Evolutionary conservation across 352 stramenopile genomes (phyloP), one percentile per base, ranked within the genome.

Genomic region (Globisporangium nagaii): DNA sequence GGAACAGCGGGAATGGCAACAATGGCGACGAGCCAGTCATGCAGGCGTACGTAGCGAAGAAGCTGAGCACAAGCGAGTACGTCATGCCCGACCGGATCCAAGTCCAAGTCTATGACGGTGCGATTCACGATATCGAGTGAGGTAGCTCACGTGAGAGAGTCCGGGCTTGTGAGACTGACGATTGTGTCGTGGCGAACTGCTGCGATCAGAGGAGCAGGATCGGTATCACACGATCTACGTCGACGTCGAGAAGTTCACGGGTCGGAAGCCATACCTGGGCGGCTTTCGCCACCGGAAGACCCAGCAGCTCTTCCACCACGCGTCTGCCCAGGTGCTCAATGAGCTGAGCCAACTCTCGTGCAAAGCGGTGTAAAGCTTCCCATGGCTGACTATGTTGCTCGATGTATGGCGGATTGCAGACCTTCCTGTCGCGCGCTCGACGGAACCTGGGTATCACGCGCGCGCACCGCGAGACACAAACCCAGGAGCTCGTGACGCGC

Each of bases 231-330:
- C 62, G 30, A 78, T 96, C 45, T 44, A 67, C 2, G 81, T 97
- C 9, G 70, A 81, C 15, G 75, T 96, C 25, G 70, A 81, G 12
- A 93, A 93, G 59, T 92, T 90, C 37, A 63, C 57, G 4, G 78
- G 70, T 10, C 65, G 65, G 7, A 98, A 98, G 58, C 61, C 73
- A 31, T 98, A 92, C 58, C 45, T 97, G 9, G 93, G 93, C 12
- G 93, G 93, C 10, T 97, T 92, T 56, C 68, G 77, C 31, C 73
- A 97, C 65, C 86, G 86, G 27, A 87, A 91, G 45, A 98, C 73
- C 0, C 79, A 90, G 39, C 73, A 87, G 41, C 65, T 95, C 17
- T 98, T 94, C 62, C 92, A 98, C 61, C 90, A 98, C 60, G 91
- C 88, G 10, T 84, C 72, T 2, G 77, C 75, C 2, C 91, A 98